These are phyloP conservation scores for Stachybotrys echinatus DNA, from an alignment of 2,329 filamentous ascomycete genomes.

Conservation along the genomic window DNA sequence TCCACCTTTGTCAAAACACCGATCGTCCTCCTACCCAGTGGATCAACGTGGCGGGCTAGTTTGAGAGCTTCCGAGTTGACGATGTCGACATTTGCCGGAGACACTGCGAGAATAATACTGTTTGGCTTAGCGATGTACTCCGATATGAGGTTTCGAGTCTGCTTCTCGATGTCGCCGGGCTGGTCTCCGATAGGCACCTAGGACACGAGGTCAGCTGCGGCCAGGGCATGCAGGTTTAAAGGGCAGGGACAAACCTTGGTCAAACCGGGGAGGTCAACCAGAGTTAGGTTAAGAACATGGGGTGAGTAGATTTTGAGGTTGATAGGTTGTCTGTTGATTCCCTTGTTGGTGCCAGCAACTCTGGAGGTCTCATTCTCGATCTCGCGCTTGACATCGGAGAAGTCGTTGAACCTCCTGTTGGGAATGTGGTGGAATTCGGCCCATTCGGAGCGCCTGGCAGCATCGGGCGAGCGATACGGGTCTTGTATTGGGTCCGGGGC, in stretches of 20 bases:
- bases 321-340: constrained; percentile 95
- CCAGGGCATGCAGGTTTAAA: constrained; percentile 8
- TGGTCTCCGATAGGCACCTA: constrained; percentile 96
- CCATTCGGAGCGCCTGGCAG: constrained; percentile 67
- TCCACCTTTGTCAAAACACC: constrained; percentile 96
- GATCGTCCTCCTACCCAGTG: constrained; percentile 89
- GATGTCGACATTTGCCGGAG: constrained; percentile 94
- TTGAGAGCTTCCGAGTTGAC: constrained; percentile 98
- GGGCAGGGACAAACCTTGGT: constrained; percentile 64
- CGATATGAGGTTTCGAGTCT: constrained; percentile 91
- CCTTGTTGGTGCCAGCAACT: constrained; percentile 92
- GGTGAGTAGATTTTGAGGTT: constrained; percentile 98
- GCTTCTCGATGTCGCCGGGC: constrained; percentile 96
- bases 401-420: constrained; percentile 83
- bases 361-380: constrained; percentile 95
- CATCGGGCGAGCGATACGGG: constrained; percentile 72
- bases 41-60: constrained; percentile 92
- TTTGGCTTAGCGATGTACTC: constrained; percentile 99
- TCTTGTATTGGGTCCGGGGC: constrained; percentile 60
- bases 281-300: constrained; percentile 89
- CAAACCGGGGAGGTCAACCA: constrained; percentile 91
- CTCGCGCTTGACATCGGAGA: constrained; percentile 87
- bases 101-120: constrained; percentile 94
- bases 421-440: constrained; percentile 96
- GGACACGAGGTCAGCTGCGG: constrained; percentile 11